A percentile compares a stretch with the other conserved stretches of the same genome.
Evolutionary conservation across 2,329 filamentous ascomycete species (phyloP).

Genomic region (Calonectria honghensis): DNA sequence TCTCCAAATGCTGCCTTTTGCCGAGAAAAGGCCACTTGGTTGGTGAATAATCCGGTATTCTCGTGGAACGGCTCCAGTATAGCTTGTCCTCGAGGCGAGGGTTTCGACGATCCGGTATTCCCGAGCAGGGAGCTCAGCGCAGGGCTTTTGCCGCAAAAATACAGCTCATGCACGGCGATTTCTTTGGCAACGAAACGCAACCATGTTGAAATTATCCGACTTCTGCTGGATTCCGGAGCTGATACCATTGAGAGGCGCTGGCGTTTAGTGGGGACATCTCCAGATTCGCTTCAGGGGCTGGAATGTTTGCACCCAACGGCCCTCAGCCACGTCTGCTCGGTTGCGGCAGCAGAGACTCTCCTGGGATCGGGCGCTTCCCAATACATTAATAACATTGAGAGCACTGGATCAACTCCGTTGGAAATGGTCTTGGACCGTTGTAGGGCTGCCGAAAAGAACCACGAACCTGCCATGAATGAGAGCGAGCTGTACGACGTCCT

Average conservation of each 20-base stretch:
- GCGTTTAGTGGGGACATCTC: neutral
- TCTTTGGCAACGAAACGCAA: constrained; percentile 28
- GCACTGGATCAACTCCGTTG: constrained; percentile 20
- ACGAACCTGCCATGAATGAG: constrained; percentile 7
- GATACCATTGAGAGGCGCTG: neutral
- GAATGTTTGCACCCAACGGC: constrained; percentile 17
- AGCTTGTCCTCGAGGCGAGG: neutral
- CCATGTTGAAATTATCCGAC: constrained; percentile 30
- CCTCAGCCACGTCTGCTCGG: constrained; percentile 30
- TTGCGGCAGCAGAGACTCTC: constrained; percentile 24
- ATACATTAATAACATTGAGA: constrained; percentile 26
- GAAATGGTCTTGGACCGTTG: constrained; percentile 31
- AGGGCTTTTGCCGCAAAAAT: constrained; percentile 8
- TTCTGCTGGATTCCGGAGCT: constrained; percentile 15
- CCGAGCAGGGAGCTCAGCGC: neutral
- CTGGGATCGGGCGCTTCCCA: neutral
- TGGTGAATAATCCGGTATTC: constrained; percentile 12
- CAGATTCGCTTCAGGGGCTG: constrained; percentile 2
- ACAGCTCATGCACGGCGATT: constrained; percentile 18
- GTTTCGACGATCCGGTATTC: constrained; percentile 25
- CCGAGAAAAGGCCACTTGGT: constrained; percentile 8
- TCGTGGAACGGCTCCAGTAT: constrained; percentile 2
- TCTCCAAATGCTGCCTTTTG: constrained; percentile 26
- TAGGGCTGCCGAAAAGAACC: constrained; percentile 7
- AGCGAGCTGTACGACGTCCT: constrained; percentile 7